Evolutionary conservation across 805 yeast species (phyloP).

Genomic region (Candida methanosorbosa): DNA sequence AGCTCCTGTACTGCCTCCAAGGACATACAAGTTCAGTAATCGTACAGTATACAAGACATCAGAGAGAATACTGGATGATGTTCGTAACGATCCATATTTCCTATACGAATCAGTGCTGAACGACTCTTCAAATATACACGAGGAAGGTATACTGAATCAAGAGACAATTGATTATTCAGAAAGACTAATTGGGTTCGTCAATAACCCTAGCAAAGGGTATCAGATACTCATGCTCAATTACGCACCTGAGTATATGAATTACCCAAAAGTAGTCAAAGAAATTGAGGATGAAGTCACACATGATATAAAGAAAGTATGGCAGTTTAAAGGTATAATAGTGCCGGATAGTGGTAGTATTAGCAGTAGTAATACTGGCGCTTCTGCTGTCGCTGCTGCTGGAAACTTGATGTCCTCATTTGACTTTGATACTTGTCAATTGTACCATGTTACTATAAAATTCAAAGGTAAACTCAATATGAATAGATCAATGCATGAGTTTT

Average conservation of each 20-base stretch:
- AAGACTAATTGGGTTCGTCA: slow-evolving; percentile 11
- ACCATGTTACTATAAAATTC: slow-evolving; percentile 20
- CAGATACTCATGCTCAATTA: slow-evolving; percentile 29
- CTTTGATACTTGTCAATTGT: slow-evolving; percentile 13
- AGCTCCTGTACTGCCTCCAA: slow-evolving; percentile 9
- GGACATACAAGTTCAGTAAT: slow-evolving; percentile 14
- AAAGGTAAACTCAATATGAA: slow-evolving; percentile 10
- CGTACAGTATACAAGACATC: slow-evolving; percentile 46
- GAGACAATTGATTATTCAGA: slow-evolving; percentile 29
- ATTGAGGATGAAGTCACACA: slow-evolving; percentile 4
- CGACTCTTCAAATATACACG: not conserved
- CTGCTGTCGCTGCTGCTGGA: too few relatives aligned
- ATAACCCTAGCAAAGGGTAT: slow-evolving; percentile 10
- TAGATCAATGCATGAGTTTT: slow-evolving; percentile 16
- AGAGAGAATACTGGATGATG: slow-evolving; percentile 60
- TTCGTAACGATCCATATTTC: slow-evolving; percentile 35
- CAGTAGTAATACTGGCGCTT: too few relatives aligned
- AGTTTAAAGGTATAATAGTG: slow-evolving; percentile 17
- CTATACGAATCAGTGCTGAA: slow-evolving; percentile 3
- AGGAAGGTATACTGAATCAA: slow-evolving; percentile 17
- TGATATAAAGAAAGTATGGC: slow-evolving; percentile 9
- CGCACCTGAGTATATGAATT: slow-evolving; percentile 9
- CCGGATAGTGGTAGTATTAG: slow-evolving; percentile 2
- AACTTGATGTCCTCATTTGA: too few relatives aligned
- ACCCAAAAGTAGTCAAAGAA: slow-evolving; percentile 4